phyloP scores from a whole-genome alignment of 2,329 filamentous ascomycete genomes.

The Pseudocercospora musae region DNA sequence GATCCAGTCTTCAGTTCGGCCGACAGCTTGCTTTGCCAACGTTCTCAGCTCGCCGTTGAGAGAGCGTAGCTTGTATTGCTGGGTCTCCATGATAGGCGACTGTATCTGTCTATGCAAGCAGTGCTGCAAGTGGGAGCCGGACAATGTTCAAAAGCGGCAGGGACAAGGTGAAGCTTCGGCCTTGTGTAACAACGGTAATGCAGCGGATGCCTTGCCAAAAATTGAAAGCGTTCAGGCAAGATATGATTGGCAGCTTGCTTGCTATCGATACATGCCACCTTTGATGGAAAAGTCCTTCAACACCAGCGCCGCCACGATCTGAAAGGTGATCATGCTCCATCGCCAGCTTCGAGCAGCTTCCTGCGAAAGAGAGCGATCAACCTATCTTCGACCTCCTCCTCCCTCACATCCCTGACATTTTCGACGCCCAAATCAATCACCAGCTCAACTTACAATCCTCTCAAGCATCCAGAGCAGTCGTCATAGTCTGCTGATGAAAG shows the following conservation, averaged over 20 bases:
- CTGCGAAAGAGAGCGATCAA: not conserved
- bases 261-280: not conserved
- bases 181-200: not conserved
- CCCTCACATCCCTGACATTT: not conserved
- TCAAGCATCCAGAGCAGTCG: not conserved
- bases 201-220: not conserved
- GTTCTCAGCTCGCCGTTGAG: not conserved
- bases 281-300: not conserved
- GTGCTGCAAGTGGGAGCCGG: not conserved
- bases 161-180: not conserved
- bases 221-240: not conserved
- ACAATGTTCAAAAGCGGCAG: not conserved
- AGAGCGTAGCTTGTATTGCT: not conserved
- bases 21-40: not conserved
- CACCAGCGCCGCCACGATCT: not conserved
- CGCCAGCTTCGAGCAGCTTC: not conserved
- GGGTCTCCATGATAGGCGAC: not conserved
- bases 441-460: not conserved
- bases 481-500: slow-evolving; percentile 33
- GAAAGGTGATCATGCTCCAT: not conserved
- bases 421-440: not conserved
- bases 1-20: not conserved
- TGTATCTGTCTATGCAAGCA: not conserved
- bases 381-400: not conserved
- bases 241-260: not conserved